These are phyloP conservation scores for Cercophora samala DNA, from an alignment of 495 filamentous ascomycete species.

Conservation along the genomic window DNA sequence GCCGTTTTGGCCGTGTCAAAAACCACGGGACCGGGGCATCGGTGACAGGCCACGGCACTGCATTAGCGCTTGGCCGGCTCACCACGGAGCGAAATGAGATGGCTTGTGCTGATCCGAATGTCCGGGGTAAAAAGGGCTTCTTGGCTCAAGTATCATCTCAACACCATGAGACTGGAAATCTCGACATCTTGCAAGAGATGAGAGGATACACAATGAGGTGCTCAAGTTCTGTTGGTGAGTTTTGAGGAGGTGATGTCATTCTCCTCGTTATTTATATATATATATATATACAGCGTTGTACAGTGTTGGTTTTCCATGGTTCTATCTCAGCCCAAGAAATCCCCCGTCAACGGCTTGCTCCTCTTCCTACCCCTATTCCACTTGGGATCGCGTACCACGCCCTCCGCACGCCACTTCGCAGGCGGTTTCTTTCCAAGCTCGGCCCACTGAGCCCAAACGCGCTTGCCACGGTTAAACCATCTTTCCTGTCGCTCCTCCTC, in stretches of 20 bases:
- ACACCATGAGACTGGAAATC: too few species aligned
- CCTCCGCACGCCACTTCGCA: slow-evolving; percentile 62
- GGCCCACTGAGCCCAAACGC: slow-evolving; percentile 71
- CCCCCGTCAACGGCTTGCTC: too few species aligned
- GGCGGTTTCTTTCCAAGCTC: slow-evolving; percentile 67
- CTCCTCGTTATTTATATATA: too few species aligned
- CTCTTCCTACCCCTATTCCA: slow-evolving; percentile 31
- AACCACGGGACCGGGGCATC: not conserved
- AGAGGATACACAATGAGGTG: too few species aligned
- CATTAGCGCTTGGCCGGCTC: slow-evolving; percentile 27
- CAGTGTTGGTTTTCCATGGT: not conserved
- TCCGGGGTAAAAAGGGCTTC: not conserved
- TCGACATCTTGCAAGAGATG: too few species aligned
- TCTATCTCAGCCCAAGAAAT: not conserved
- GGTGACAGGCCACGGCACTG: slow-evolving; percentile 23
- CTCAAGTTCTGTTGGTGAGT: too few species aligned
- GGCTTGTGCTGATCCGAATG: slow-evolving; percentile 1
- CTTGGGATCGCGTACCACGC: slow-evolving; percentile 50
- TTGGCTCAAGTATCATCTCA: not conserved
- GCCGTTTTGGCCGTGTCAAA: not conserved
- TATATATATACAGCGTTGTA: not conserved
- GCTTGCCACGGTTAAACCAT: slow-evolving; percentile 77
- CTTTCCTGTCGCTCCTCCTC: slow-evolving; percentile 56
- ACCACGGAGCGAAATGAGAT: slow-evolving; percentile 28
- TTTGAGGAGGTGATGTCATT: too few species aligned